Percentiles rank a stretch among this genome's conserved stretches.
phyloP scores from a whole-genome alignment of 1,284 basidiomycete species.

The Puccinia triticina region DNA sequence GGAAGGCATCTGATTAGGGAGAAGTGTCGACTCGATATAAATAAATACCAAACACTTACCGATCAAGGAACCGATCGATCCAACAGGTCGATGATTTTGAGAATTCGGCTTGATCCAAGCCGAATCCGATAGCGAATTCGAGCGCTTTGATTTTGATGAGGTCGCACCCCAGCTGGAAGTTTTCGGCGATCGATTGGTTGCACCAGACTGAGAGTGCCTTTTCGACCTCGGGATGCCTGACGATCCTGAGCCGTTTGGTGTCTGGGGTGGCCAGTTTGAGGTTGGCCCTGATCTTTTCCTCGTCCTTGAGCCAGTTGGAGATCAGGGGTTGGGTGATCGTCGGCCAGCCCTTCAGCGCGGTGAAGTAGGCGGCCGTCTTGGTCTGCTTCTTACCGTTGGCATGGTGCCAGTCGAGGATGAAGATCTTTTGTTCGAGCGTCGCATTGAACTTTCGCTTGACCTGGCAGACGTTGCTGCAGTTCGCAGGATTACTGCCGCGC shows the following conservation, averaged over 20 bases:
- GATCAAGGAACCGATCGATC: slow-evolving; percentile 42
- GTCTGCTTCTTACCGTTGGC: slow-evolving; percentile 44
- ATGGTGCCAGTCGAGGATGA: slow-evolving; percentile 45
- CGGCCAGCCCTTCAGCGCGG: neutral
- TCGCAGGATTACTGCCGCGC: neutral
- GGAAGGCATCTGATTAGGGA: neutral
- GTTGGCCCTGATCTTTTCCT: slow-evolving; percentile 30
- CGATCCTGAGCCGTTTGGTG: slow-evolving; percentile 37
- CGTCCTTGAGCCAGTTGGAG: slow-evolving; percentile 46
- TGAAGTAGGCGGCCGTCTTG: slow-evolving; percentile 36
- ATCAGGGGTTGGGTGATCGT: slow-evolving; percentile 38
- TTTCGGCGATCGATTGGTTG: slow-evolving; percentile 33
- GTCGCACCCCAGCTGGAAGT: slow-evolving; percentile 10
- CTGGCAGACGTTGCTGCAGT: slow-evolving; percentile 13
- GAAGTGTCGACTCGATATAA: neutral
- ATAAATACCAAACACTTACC: slow-evolving; percentile 5
- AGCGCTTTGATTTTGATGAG: slow-evolving; percentile 30
- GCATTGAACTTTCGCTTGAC: slow-evolving; percentile 36
- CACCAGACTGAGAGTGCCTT: slow-evolving; percentile 34
- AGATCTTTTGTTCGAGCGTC: slow-evolving; percentile 33
- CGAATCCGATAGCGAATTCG: slow-evolving; percentile 33
- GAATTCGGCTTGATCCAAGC: slow-evolving; percentile 39
- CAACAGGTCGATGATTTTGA: slow-evolving; percentile 27
- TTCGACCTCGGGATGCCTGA: slow-evolving; percentile 35
- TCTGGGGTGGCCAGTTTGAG: slow-evolving; percentile 34